phyloP scores from a whole-genome alignment of 2,329 filamentous ascomycete species.

The Penicillium rolfsii region DNA sequence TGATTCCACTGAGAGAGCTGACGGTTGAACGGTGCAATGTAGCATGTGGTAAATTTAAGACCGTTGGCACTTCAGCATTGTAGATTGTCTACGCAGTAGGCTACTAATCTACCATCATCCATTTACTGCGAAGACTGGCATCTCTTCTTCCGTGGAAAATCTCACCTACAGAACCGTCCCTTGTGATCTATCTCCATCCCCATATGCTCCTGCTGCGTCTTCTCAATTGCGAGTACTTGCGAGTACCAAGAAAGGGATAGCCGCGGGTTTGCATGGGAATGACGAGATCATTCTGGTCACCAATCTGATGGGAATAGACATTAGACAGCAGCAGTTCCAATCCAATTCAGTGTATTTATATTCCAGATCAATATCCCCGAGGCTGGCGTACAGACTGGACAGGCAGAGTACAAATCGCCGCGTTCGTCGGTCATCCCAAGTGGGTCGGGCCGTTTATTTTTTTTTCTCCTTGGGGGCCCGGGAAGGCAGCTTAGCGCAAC shows the following conservation, averaged over 20 bases:
- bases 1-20: not conserved
- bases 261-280: not conserved
- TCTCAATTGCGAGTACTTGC: not conserved
- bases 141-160: not conserved
- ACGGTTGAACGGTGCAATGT: not conserved
- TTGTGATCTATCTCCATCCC: not conserved
- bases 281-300: not conserved
- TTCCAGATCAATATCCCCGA: not conserved
- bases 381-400: not conserved
- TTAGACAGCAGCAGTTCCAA: not conserved
- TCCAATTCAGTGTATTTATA: not conserved
- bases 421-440: not conserved
- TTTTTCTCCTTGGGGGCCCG: not conserved
- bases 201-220: not conserved
- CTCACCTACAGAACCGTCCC: not conserved
- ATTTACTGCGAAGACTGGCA: not conserved
- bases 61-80: no score
- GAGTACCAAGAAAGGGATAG: not conserved
- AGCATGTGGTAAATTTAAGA: not conserved
- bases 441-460: slow-evolving; percentile 5
- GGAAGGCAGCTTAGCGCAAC: no score
- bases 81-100: no score
- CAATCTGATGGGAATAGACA: not conserved
- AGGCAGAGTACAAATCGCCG: not conserved
- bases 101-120: not conserved